These are phyloP conservation scores for Trichophyton mentagrophytes DNA, from an alignment of 2,329 filamentous ascomycete species.

Conservation along the genomic window DNA sequence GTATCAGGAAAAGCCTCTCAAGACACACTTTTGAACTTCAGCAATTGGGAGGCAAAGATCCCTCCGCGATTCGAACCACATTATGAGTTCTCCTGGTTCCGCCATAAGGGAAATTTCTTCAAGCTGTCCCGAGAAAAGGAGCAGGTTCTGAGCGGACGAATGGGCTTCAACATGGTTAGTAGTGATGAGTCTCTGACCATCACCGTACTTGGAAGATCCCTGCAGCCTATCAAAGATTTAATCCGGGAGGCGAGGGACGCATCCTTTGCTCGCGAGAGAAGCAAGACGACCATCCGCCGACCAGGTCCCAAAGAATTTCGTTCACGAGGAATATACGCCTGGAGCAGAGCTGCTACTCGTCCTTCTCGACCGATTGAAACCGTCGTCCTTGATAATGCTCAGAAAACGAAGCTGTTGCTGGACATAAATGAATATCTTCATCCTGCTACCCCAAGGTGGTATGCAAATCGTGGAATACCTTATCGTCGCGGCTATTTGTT, in stretches of 20 bases:
- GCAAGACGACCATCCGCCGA: slow-evolving; percentile 36
- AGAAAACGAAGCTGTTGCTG: slow-evolving; percentile 1
- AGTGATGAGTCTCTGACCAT: slow-evolving; percentile 34
- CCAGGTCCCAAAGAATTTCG: slow-evolving; percentile 31
- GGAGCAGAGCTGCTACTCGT: slow-evolving; percentile 14
- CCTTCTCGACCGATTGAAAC: slow-evolving; percentile 54
- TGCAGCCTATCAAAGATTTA: slow-evolving; percentile 37
- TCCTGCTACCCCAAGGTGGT: slow-evolving; percentile 13
- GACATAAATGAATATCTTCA: slow-evolving; percentile 9
- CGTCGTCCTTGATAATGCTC: slow-evolving; percentile 51
- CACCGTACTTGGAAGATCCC: slow-evolving; percentile 36
- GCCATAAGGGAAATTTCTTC: slow-evolving; percentile 31
- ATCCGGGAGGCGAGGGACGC: slow-evolving; percentile 35
- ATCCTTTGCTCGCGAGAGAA: slow-evolving; percentile 30
- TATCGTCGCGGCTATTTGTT: slow-evolving; percentile 77
- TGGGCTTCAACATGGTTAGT: slow-evolving; percentile 7
- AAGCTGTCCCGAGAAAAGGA: slow-evolving; percentile 29
- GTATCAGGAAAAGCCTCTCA: slow-evolving; percentile 13
- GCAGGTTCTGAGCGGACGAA: slow-evolving; percentile 15
- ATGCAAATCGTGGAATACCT: slow-evolving; percentile 44
- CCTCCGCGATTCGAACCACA: slow-evolving; percentile 40
- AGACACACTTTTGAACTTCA: slow-evolving; percentile 37
- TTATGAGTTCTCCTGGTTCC: slow-evolving; percentile 35
- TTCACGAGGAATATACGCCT: slow-evolving; percentile 11
- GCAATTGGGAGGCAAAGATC: slow-evolving; percentile 36